phyloP scores from a whole-genome alignment of 768 basidiomycete species.

The Psilocybe sp. region DNA sequence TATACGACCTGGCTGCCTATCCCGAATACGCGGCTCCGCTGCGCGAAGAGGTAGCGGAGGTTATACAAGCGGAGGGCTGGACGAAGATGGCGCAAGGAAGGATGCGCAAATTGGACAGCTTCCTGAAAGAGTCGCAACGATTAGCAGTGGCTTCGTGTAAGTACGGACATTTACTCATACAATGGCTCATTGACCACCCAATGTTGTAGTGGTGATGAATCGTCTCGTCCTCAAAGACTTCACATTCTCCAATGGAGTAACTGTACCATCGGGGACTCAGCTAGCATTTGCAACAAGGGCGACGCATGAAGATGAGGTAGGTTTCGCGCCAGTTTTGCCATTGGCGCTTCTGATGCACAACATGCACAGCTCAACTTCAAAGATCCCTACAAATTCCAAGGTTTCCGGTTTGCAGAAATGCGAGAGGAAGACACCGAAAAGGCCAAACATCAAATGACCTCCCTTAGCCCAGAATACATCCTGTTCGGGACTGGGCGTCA shows the following conservation, averaged over 20 bases:
- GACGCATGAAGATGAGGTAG: slow-evolving; percentile 25
- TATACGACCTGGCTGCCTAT: slow-evolving; percentile 35
- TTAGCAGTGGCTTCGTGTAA: slow-evolving; percentile 8
- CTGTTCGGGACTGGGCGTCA: slow-evolving; percentile 35
- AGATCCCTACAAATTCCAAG: slow-evolving; percentile 36
- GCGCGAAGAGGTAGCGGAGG: slow-evolving; percentile 41
- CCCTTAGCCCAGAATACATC: slow-evolving; percentile 24
- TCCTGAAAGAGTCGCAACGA: slow-evolving; percentile 37
- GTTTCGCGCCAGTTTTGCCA: not conserved
- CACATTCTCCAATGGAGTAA: slow-evolving; percentile 41
- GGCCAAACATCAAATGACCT: slow-evolving; percentile 20
- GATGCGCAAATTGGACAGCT: slow-evolving; percentile 44
- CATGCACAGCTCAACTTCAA: slow-evolving; percentile 11
- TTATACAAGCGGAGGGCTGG: slow-evolving; percentile 35
- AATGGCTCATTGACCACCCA: not conserved
- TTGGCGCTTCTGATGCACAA: not conserved
- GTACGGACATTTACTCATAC: not conserved
- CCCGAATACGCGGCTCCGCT: slow-evolving; percentile 32
- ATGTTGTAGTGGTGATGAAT: slow-evolving; percentile 17
- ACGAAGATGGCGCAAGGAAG: slow-evolving; percentile 30
- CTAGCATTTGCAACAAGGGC: slow-evolving; percentile 25
- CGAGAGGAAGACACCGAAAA: slow-evolving; percentile 18
- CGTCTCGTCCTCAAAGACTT: slow-evolving; percentile 36
- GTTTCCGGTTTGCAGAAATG: slow-evolving; percentile 36
- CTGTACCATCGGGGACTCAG: slow-evolving; percentile 35